Conservation (phyloP, 2,329 filamentous ascomycete species). For the Dactylellina parvicollis region DNA sequence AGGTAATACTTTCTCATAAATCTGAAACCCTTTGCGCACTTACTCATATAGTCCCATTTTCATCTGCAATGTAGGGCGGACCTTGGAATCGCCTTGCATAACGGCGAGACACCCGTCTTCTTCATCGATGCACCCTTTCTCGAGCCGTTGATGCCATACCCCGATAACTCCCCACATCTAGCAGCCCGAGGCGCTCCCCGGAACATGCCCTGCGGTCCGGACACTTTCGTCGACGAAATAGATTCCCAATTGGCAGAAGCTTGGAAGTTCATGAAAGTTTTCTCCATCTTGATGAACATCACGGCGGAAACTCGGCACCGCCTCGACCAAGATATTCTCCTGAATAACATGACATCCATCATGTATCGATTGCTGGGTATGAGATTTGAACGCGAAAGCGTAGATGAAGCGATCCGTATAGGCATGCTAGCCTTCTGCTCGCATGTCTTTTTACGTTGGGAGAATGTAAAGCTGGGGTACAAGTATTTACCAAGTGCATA, state of each 20-base stretch:
- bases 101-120: constrained; percentile 57
- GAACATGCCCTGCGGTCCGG: not conserved
- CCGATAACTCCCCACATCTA: constrained; percentile 52
- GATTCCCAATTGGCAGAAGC: constrained; percentile 55
- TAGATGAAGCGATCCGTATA: constrained; percentile 61
- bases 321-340: constrained; percentile 55
- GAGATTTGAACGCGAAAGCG: constrained; percentile 57
- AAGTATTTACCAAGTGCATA: constrained; percentile 54
- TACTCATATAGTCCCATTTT: not conserved
- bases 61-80: constrained; percentile 24
- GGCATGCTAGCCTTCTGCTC: constrained; percentile 62
- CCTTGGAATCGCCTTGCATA: constrained; percentile 58
- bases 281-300: constrained; percentile 59
- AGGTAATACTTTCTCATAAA: constrained; percentile 56
- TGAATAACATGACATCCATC: constrained; percentile 61
- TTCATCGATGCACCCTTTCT: constrained; percentile 54
- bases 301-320: constrained; percentile 54
- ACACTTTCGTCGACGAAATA: constrained; percentile 52
- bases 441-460: constrained; percentile 61
- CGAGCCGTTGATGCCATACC: constrained; percentile 57
- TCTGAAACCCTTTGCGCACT: not conserved
- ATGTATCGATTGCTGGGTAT: constrained; percentile 63
- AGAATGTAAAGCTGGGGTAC: constrained; percentile 43
- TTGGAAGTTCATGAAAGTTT: constrained; percentile 58
- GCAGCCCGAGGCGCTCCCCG: not conserved